Evolutionary conservation across 2,329 filamentous ascomycete genomes (phyloP).

Genomic region (Alternaria triticimaculans): DNA sequence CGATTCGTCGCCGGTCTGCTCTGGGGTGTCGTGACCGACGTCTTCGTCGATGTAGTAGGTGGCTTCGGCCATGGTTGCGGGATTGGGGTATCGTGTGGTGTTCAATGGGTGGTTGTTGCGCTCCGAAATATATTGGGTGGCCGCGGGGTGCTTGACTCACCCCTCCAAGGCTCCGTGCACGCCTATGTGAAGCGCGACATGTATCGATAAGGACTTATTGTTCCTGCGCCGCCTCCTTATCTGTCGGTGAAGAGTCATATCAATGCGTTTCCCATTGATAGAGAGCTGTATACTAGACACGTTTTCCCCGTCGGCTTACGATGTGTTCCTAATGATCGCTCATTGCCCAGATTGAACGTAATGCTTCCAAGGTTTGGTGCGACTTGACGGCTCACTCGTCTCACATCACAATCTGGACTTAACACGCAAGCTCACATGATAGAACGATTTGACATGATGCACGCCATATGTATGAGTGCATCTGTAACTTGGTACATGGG

Average conservation of each 20-base stretch:
- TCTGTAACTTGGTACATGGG: not conserved
- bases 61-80: slow-evolving; percentile 46
- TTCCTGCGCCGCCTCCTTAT: slow-evolving; percentile 16
- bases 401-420: not conserved
- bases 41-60: slow-evolving; percentile 82
- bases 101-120: slow-evolving; percentile 22
- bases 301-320: not conserved
- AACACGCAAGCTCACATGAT: not conserved
- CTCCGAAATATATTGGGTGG: slow-evolving; percentile 38
- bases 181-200: slow-evolving; percentile 21
- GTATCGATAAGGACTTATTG: slow-evolving; percentile 22
- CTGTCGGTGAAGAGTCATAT: slow-evolving; percentile 10
- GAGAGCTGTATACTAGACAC: not conserved
- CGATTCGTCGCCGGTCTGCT: slow-evolving; percentile 70
- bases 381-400: not conserved
- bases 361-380: not conserved
- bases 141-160: slow-evolving; percentile 21
- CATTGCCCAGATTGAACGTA: not conserved
- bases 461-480: not conserved
- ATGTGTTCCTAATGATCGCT: not conserved
- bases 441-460: not conserved
- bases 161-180: slow-evolving; percentile 19
- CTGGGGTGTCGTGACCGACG: slow-evolving; percentile 72
- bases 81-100: slow-evolving; percentile 30
- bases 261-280: not conserved